A percentile compares a stretch with the other conserved stretches of the same genome.
Conservation (phyloP, 2,329 filamentous ascomycete genomes). For the Laburnicola sp. region DNA sequence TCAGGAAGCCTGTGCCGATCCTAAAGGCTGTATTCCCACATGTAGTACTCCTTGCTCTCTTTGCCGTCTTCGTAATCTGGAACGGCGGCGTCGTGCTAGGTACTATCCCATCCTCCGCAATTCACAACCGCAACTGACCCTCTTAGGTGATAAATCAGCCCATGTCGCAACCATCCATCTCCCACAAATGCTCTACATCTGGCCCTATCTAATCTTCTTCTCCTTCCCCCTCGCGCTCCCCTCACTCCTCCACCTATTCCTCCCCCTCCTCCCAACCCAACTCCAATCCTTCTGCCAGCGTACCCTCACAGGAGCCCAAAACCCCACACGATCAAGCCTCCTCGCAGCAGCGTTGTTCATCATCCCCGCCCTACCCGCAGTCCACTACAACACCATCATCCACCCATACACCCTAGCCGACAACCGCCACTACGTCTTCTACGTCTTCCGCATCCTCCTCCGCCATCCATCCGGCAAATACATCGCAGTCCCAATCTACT, state of each 20-base stretch:
- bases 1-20: constrained; percentile 48
- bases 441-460: constrained; percentile 83
- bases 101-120: constrained; percentile 34
- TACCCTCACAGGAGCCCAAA: constrained; percentile 11
- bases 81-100: constrained; percentile 92
- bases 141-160: constrained; percentile 84
- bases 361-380: constrained; percentile 50
- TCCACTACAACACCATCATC: constrained; percentile 86
- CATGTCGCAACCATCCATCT: constrained; percentile 88
- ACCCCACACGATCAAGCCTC: constrained; percentile 20
- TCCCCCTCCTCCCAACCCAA: constrained; percentile 23
- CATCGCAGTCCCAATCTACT: constrained; percentile 69
- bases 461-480: constrained; percentile 67
- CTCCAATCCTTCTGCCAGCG: constrained; percentile 13
- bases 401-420: constrained; percentile 96
- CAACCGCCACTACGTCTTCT: constrained; percentile 97
- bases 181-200: constrained; percentile 93
- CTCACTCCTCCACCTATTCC: constrained; percentile 50
- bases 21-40: constrained; percentile 54
- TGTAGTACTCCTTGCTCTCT: constrained; percentile 65
- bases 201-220: constrained; percentile 88
- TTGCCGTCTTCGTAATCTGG: constrained; percentile 76
- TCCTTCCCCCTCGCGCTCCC: constrained; percentile 75
- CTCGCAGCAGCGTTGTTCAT: constrained; percentile 41
- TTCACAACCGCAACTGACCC: constrained; percentile 13